Conservation (phyloP, 805 yeast species). For the Metschnikowia koreensis region DNA sequence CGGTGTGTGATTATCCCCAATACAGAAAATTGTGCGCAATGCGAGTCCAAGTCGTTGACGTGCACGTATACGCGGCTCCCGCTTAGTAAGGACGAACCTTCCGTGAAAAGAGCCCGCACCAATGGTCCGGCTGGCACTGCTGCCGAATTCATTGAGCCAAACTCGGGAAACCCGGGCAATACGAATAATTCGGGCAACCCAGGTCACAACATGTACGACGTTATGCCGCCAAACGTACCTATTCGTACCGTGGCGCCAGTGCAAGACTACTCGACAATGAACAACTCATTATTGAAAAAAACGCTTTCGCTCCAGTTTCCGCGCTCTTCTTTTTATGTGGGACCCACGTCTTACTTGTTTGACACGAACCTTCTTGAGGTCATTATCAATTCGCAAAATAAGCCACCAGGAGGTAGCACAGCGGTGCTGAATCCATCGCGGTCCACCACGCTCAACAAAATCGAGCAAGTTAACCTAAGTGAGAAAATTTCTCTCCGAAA, state of each 20-base stretch:
- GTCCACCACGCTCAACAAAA: constrained; percentile 34
- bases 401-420: constrained; percentile 22
- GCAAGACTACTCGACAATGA: constrained; percentile 64
- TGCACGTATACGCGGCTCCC: constrained; percentile 58
- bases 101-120: constrained; percentile 37
- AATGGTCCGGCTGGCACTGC: background rate
- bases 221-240: constrained; percentile 41
- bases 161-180: background rate
- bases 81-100: constrained; percentile 37
- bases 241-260: constrained; percentile 58
- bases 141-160: background rate
- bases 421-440: constrained; percentile 10
- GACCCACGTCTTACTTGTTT: constrained; percentile 76
- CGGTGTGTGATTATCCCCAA: constrained; percentile 72
- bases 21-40: constrained; percentile 65
- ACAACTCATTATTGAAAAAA: constrained; percentile 61
- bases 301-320: constrained; percentile 83
- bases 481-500: constrained; percentile 67
- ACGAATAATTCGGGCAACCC: background rate
- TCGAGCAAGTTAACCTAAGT: constrained; percentile 77
- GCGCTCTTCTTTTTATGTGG: constrained; percentile 83
- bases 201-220: constrained; percentile 8
- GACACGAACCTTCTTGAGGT: constrained; percentile 68
- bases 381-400: constrained; percentile 43
- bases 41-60: constrained; percentile 68